phyloP scores from a whole-genome alignment of 805 yeast species.

The Yueomyces sp. region DNA sequence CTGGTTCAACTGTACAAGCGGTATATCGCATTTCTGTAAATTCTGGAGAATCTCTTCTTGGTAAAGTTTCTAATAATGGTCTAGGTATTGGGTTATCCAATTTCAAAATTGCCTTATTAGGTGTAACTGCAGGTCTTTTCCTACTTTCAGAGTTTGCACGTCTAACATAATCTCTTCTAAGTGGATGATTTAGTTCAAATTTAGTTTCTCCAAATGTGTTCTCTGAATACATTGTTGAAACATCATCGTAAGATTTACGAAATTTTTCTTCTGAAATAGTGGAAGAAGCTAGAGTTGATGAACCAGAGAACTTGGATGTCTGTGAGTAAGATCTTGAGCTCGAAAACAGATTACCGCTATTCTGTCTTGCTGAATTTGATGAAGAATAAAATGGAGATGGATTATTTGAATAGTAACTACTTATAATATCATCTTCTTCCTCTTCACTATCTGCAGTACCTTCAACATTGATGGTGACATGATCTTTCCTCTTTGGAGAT shows the following conservation, averaged over 20 bases:
- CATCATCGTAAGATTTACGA: constrained; percentile 41
- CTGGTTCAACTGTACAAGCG: constrained; percentile 91
- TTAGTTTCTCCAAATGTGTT: constrained; percentile 25
- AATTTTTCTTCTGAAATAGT: constrained; percentile 23
- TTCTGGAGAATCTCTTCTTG: constrained; percentile 82
- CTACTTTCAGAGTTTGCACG: constrained; percentile 56
- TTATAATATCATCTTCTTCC: constrained; percentile 17
- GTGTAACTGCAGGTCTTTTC: constrained; percentile 37
- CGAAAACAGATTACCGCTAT: constrained; percentile 1
- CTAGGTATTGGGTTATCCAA: constrained; percentile 92
- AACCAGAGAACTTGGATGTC: constrained; percentile 6
- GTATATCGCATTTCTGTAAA: constrained; percentile 94
- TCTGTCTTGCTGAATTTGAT: not conserved
- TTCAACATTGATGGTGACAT: constrained; percentile 35
- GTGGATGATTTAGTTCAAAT: constrained; percentile 25
- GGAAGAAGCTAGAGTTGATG: constrained; percentile 17
- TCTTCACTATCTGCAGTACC: constrained; percentile 22
- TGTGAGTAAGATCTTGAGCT: constrained; percentile 11
- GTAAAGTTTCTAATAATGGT: constrained; percentile 70
- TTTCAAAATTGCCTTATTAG: constrained; percentile 50
- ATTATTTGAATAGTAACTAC: constrained; percentile 11
- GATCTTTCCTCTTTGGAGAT: constrained; percentile 52
- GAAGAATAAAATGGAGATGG: not conserved
- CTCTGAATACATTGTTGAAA: constrained; percentile 19
- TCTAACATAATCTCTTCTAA: constrained; percentile 22